Base-by-base conservation (phyloP, 163 green algal species). In the Chlorella variabilis region DNA sequence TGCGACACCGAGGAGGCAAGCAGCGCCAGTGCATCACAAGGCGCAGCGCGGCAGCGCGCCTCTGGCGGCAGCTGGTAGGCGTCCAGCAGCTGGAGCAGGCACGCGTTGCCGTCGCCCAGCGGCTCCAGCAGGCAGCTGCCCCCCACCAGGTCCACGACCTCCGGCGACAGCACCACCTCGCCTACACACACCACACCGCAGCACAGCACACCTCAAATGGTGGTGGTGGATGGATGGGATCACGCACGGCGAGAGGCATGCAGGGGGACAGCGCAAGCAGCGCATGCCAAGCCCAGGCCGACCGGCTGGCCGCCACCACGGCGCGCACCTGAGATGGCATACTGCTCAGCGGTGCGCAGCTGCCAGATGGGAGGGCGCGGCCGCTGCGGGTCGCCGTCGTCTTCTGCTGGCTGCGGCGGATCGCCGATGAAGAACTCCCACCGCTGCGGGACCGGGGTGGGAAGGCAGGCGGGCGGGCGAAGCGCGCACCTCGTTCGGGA, bases 341-440 rank as follows among this genome's bases (percentile, higher is more conserved):
- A 56, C 34, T 88, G 56, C 85, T 96, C 92, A 41, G 92, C 89
- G 51, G 34, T 75, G n/a, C 76, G 77, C 36, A 96, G 86, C 88
- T 96, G 92, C 25, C 70, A 85, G 29, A 95, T 90, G 56, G 90
- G 91, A 31, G 84, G 80, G 3, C 91, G 87, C n/a, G 69, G 63
- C 67, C 34, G 34, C 27, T n/a, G 31, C 36, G 13, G 0, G 2
- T 56, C 81, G 7, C 31, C 42, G 18, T 63, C 42, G 3, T 45
- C 83, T 27, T 51, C 84, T 2, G 84, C 45, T 13, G 75, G 59
- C 75, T 81, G 75, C 8, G 75, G 59, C 21, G 59, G 62, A 31
- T 96, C 92, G 0, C 86, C 91, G 33, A 96, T 90, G 82, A 96
- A 94, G 77, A 92, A 95, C 83, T 96, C 92, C 92, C 92, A 96